Evolutionary conservation across 2,329 filamentous ascomycete species (phyloP).

Genomic region (Cryoendolithus antarcticus): DNA sequence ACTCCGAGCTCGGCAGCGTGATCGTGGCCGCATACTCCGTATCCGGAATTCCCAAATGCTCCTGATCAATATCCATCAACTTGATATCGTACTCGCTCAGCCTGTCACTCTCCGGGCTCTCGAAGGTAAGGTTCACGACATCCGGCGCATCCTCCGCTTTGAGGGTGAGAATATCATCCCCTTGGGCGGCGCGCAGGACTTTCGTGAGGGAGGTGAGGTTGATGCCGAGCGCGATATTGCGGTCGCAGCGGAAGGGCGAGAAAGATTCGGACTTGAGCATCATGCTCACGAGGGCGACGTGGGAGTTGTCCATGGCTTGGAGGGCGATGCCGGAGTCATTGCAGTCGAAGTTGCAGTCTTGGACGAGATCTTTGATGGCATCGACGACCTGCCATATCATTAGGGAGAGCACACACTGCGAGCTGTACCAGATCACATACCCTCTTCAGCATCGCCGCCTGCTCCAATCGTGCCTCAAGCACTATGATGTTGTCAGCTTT

Average conservation of each 20-base stretch:
- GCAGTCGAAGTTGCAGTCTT: conserved; percentile 99
- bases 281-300: conserved; percentile 98
- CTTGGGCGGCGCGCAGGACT: conserved; percentile 86
- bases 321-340: conserved; percentile 98
- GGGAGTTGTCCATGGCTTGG: conserved; percentile 99
- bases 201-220: conserved; percentile 95
- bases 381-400: conserved; percentile 66
- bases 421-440: conserved; percentile 34
- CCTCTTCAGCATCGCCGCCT: conserved; percentile 92
- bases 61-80: conserved; percentile 99
- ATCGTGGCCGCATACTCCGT: conserved; percentile 96
- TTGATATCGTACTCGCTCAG: conserved; percentile 99
- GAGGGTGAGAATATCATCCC: conserved; percentile 86
- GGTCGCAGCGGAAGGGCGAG: conserved; percentile 92
- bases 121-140: conserved; percentile 88
- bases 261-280: conserved; percentile 93
- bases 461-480: conserved; percentile 95
- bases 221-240: conserved; percentile 90
- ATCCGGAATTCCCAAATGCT: conserved; percentile 95
- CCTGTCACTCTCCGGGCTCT: conserved; percentile 76
- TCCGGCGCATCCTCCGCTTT: conserved; percentile 97
- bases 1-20: conserved; percentile 76
- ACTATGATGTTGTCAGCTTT: conserved; percentile 35
- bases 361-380: conserved; percentile 96
- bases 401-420: conserved; percentile 7